Percentiles rank a stretch among this genome's conserved stretches.
Conservation (phyloP, 2,329 filamentous ascomycete species). For the Aspergillus pseudotamarii region DNA sequence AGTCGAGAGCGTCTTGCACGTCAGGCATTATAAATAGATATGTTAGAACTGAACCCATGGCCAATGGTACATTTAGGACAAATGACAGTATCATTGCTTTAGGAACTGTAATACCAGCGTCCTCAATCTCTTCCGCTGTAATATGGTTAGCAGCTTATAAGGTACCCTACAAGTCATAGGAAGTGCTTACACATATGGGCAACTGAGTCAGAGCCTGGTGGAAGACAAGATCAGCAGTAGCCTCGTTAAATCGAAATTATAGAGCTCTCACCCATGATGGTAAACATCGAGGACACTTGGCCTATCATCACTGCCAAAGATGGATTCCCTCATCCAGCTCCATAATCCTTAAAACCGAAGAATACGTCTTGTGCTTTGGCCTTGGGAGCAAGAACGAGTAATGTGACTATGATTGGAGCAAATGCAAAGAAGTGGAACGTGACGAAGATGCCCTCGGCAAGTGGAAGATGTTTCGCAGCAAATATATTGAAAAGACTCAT, state of each 20-base stretch:
- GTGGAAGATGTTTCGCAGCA: neutral
- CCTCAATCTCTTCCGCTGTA: conserved; percentile 12
- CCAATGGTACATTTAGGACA: conserved; percentile 1
- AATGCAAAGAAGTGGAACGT: conserved; percentile 7
- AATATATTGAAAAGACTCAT: conserved; percentile 3
- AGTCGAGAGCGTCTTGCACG: conserved; percentile 38
- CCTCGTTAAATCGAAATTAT: too few relatives aligned
- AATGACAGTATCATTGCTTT: conserved; percentile 11
- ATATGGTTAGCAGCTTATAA: neutral
- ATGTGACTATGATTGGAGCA: neutral
- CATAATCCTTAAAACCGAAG: conserved; percentile 1
- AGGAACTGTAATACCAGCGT: conserved; percentile 10
- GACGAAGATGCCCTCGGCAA: conserved; percentile 6
- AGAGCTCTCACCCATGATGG: neutral
- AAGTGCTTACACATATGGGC: conserved; percentile 2
- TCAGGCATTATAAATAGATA: conserved; percentile 44
- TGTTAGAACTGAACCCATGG: conserved; percentile 41
- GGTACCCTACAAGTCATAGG: neutral
- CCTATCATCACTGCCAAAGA: conserved; percentile 4
- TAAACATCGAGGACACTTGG: conserved; percentile 2
- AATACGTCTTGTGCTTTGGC: neutral
- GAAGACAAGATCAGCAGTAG: neutral
- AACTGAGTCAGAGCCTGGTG: neutral
- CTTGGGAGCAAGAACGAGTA: conserved; percentile 2
- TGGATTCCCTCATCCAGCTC: neutral